Conservation (phyloP, 176 grass and related monocot genomes). For the Dactylis glomerata region DNA sequence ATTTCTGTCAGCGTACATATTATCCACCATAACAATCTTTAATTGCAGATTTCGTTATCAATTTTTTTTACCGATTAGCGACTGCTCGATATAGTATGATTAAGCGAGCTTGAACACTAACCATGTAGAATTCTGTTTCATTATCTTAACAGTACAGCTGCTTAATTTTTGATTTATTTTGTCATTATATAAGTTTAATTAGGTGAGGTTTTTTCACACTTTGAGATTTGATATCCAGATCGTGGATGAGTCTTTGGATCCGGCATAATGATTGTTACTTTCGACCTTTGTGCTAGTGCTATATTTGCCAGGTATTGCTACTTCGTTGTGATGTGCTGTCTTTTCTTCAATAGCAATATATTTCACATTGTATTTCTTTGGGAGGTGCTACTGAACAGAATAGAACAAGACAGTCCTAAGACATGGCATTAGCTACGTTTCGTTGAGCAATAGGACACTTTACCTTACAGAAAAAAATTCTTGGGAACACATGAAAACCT, state of each 20-base stretch:
- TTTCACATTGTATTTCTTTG: not conserved
- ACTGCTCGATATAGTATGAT: not conserved
- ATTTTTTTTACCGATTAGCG: not conserved
- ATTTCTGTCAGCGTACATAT: not conserved
- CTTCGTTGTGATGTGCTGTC: not conserved
- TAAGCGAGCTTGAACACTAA: not conserved
- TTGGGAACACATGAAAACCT: not conserved
- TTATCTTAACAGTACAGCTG: not conserved
- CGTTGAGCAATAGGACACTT: not conserved
- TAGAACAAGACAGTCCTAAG: not conserved
- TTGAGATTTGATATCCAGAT: not conserved
- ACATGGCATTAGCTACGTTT: not conserved
- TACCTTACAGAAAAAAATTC: not conserved
- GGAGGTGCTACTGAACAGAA: not conserved
- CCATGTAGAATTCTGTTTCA: not conserved
- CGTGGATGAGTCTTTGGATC: not conserved
- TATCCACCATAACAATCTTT: constrained; percentile 8
- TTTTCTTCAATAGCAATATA: not conserved
- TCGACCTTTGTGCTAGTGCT: not conserved
- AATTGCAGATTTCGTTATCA: not conserved
- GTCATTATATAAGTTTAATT: not conserved
- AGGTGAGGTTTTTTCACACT: not conserved
- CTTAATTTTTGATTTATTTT: not conserved
- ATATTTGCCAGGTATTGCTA: not conserved
- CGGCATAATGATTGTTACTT: not conserved